Percentiles rank a stretch among this genome's conserved stretches.
phyloP scores from a whole-genome alignment of 2,329 filamentous ascomycete genomes.

The Botrytis hyacinthi region DNA sequence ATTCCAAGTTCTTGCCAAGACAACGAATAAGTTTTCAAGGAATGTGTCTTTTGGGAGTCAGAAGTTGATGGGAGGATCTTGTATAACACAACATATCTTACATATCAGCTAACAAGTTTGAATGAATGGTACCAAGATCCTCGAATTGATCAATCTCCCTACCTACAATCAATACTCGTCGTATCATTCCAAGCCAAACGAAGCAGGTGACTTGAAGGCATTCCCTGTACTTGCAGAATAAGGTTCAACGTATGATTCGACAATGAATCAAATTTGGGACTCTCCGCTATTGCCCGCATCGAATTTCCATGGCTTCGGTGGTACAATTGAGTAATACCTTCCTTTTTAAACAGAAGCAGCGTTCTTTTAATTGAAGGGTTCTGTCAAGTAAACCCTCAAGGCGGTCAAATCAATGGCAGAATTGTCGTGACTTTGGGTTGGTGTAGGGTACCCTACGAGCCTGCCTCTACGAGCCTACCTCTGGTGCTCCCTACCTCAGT shows the following conservation, averaged over 20 bases:
- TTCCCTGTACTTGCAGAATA: not conserved
- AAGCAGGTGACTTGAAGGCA: not conserved
- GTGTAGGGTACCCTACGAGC: not conserved
- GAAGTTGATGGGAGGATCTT: not conserved
- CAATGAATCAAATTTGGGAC: not conserved
- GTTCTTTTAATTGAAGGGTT: not conserved
- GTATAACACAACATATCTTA: not conserved
- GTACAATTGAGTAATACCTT: not conserved
- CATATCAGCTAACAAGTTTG: not conserved
- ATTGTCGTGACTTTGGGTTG: not conserved
- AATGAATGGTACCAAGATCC: not conserved
- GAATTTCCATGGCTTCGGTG: not conserved
- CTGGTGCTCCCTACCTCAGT: not conserved
- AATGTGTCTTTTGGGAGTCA: not conserved
- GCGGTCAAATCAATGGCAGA: constrained; percentile 1
- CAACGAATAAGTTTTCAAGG: not conserved
- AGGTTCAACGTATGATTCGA: not conserved
- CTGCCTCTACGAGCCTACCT: not conserved
- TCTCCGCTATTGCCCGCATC: not conserved
- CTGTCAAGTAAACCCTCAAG: not conserved
- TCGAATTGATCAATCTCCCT: not conserved
- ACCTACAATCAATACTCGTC: not conserved
- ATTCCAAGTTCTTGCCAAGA: not conserved
- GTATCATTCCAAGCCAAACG: not conserved
- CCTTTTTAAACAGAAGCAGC: not conserved